These are phyloP conservation scores for Leccinum olivaceopallidum DNA, from an alignment of 768 basidiomycete genomes.

Conservation along the genomic window DNA sequence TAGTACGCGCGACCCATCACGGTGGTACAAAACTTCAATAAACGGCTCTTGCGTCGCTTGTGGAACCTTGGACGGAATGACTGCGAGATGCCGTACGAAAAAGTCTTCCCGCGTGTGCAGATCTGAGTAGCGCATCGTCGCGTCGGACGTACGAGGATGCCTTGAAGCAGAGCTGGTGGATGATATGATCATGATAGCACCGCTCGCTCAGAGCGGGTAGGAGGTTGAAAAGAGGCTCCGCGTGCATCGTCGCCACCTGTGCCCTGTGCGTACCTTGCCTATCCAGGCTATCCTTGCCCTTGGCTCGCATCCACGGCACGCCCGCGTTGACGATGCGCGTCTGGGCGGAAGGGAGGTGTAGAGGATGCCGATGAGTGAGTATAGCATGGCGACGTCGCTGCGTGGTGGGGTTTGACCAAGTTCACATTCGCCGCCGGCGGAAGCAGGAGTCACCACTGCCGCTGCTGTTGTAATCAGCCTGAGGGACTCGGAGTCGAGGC, in stretches of 20 bases:
- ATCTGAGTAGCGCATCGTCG: conserved; percentile 67
- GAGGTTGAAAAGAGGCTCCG: conserved; percentile 56
- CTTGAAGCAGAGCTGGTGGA: conserved; percentile 77
- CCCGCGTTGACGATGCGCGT: conserved; percentile 70
- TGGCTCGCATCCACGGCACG: conserved; percentile 55
- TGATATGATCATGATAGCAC: conserved; percentile 62
- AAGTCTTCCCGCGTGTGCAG: conserved; percentile 87
- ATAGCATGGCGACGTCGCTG: conserved; percentile 52
- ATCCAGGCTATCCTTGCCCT: conserved; percentile 36
- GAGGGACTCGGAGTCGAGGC: too few relatives aligned
- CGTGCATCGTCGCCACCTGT: conserved; percentile 18
- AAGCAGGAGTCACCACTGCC: too few relatives aligned
- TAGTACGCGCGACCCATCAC: conserved; percentile 64
- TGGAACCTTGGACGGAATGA: conserved; percentile 67
- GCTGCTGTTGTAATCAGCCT: too few relatives aligned
- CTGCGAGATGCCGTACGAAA: conserved; percentile 81
- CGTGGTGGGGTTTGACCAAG: too few relatives aligned
- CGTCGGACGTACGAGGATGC: conserved; percentile 81
- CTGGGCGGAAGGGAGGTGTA: conserved; percentile 76
- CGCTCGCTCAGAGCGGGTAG: conserved; percentile 83
- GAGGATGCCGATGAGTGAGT: conserved; percentile 79
- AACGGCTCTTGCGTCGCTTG: conserved; percentile 46
- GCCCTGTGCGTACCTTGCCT: conserved; percentile 30
- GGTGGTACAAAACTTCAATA: conserved; percentile 58
- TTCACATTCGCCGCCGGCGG: too few relatives aligned